A percentile compares a stretch with the other conserved stretches of the same genome.
Conservation (phyloP, 306 rosid species). For the Medicago arabica region DNA sequence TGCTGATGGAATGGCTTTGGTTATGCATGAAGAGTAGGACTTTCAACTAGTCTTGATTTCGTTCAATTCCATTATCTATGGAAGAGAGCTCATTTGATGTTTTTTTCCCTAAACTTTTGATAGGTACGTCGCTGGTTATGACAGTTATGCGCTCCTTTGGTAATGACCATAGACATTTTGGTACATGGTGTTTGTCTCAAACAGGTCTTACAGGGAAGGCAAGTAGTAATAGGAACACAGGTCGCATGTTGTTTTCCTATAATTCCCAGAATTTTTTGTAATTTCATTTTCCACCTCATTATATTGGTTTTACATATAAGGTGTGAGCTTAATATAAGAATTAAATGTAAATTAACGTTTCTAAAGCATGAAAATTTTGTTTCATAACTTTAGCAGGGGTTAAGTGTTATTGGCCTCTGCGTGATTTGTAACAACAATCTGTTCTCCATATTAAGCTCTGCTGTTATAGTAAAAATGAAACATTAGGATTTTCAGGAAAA, state of each 20-base stretch:
- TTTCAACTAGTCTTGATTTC: constrained; percentile 22
- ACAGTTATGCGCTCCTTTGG: constrained; percentile 91
- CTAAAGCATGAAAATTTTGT: constrained; percentile 7
- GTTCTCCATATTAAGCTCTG: background rate
- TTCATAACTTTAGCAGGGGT: background rate
- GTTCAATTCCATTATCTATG: constrained; percentile 21
- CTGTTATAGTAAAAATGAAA: constrained; percentile 4
- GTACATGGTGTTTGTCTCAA: constrained; percentile 84
- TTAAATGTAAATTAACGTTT: constrained; percentile 11
- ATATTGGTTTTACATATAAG: constrained; percentile 15
- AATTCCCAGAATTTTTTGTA: constrained; percentile 13
- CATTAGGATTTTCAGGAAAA: background rate
- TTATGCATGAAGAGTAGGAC: constrained; percentile 15
- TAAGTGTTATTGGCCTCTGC: constrained; percentile 11
- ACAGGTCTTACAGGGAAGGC: constrained; percentile 90
- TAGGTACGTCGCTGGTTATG: constrained; percentile 89
- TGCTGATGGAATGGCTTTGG: constrained; percentile 24
- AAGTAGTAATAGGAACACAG: constrained; percentile 41
- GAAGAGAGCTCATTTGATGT: constrained; percentile 38
- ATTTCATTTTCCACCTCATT: background rate
- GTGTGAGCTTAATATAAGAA: background rate
- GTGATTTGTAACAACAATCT: constrained; percentile 4
- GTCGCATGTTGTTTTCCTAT: constrained; percentile 15
- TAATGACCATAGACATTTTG: constrained; percentile 83
- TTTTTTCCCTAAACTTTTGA: constrained; percentile 5